phyloP scores from a whole-genome alignment of 2,329 filamentous ascomycete genomes.

The Verticillium zaregamsianum region DNA sequence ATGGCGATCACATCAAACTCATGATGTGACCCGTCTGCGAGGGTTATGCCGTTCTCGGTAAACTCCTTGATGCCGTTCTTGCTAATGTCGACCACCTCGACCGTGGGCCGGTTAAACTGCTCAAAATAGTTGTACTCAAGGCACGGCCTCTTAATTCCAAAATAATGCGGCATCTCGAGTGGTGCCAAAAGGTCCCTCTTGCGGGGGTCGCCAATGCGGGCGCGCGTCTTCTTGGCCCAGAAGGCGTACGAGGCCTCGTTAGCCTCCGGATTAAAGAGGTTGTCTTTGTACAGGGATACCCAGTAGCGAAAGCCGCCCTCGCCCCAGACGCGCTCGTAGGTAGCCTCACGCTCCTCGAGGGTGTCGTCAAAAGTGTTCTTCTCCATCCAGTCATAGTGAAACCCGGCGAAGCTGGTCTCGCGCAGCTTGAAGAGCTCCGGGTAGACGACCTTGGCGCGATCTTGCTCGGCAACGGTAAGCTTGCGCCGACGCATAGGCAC shows the following conservation, averaged over 20 bases:
- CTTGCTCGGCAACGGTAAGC: constrained; percentile 43
- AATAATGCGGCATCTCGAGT: constrained; percentile 45
- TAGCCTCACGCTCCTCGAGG: constrained; percentile 41
- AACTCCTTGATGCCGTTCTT: constrained; percentile 35
- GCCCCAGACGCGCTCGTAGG: constrained; percentile 44
- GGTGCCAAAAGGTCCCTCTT: constrained; percentile 50
- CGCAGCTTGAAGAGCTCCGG: constrained; percentile 48
- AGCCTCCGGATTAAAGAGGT: constrained; percentile 36
- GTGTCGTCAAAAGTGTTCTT: constrained; percentile 52
- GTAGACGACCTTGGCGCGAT: constrained; percentile 38
- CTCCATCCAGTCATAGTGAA: constrained; percentile 51
- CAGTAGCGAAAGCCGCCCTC: constrained; percentile 53
- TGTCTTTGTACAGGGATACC: constrained; percentile 51
- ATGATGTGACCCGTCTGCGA: constrained; percentile 34
- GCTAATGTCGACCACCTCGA: constrained; percentile 37
- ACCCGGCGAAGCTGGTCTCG: constrained; percentile 52
- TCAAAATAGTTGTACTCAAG: constrained; percentile 41
- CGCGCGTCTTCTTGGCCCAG: constrained; percentile 47
- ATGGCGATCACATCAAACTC: constrained; percentile 40
- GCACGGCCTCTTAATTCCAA: constrained; percentile 47
- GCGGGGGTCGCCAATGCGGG: constrained; percentile 43
- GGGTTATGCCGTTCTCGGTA: constrained; percentile 33
- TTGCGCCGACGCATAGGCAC: constrained; percentile 47
- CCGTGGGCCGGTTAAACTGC: constrained; percentile 38
- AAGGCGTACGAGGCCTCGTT: constrained; percentile 53